Conservation (phyloP, 2,329 filamentous ascomycete genomes). For the Ceratocystis colombiana region DNA sequence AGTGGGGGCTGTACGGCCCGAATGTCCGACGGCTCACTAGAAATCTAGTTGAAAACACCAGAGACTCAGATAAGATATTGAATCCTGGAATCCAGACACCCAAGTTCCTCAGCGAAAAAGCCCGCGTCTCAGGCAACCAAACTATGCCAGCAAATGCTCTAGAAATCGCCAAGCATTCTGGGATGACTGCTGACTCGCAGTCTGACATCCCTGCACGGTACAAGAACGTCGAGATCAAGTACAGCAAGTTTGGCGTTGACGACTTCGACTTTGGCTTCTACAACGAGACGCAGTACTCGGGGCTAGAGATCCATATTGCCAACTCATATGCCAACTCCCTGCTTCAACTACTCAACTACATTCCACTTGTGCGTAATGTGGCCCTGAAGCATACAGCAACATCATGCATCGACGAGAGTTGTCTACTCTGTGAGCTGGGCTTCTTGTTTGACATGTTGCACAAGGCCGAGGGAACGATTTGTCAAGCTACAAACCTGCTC, state of each 20-base stretch:
- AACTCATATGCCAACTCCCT: constrained; percentile 95
- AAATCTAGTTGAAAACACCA: constrained; percentile 75
- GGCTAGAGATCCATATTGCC: constrained; percentile 88
- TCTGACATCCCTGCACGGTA: constrained; percentile 83
- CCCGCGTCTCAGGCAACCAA: constrained; percentile 51
- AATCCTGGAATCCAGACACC: constrained; percentile 59
- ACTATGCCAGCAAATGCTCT: constrained; percentile 35
- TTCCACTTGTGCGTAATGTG: constrained; percentile 75
- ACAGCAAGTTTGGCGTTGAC: constrained; percentile 97
- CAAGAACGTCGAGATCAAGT: constrained; percentile 92
- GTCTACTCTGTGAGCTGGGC: constrained; percentile 85
- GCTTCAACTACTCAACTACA: constrained; percentile 84
- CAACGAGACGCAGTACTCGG: constrained; percentile 85
- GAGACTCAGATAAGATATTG: constrained; percentile 49
- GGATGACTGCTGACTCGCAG: constrained; percentile 35
- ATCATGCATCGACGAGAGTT: constrained; percentile 69
- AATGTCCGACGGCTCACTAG: constrained; percentile 63
- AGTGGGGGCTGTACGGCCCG: constrained; percentile 67
- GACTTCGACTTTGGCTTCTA: constrained; percentile 98
- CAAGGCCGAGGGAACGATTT: constrained; percentile 87
- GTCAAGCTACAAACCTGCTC: constrained; percentile 88
- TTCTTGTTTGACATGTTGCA: constrained; percentile 97
- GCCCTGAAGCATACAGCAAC: constrained; percentile 82
- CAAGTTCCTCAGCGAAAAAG: constrained; percentile 91
- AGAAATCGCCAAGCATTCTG: constrained; percentile 29